phyloP scores from a whole-genome alignment of 352 stramenopile genomes.

The Globisporangium rhizosaccharum region DNA sequence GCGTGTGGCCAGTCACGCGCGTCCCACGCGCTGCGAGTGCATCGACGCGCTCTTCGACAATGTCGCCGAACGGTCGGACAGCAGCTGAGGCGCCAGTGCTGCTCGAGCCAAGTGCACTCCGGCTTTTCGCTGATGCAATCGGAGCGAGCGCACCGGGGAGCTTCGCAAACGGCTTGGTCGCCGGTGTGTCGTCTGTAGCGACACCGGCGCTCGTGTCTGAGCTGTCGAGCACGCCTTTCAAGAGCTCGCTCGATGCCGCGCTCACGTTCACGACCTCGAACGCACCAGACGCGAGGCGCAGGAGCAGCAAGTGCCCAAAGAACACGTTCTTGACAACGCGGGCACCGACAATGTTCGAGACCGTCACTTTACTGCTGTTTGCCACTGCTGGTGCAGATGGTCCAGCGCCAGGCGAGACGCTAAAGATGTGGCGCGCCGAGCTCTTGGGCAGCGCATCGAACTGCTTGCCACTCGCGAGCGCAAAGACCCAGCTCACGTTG shows the following conservation, averaged over 20 bases:
- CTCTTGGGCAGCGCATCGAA: slow-evolving; percentile 58
- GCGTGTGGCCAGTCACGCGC: slow-evolving; percentile 58
- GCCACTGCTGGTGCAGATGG: not conserved
- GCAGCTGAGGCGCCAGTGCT: slow-evolving; percentile 14
- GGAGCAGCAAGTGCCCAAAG: slow-evolving; percentile 66
- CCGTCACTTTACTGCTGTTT: not conserved
- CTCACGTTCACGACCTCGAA: slow-evolving; percentile 83
- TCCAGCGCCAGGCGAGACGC: slow-evolving; percentile 40
- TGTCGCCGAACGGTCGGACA: slow-evolving; percentile 47
- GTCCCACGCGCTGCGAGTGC: slow-evolving; percentile 44
- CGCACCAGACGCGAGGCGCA: slow-evolving; percentile 60
- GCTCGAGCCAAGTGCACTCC: slow-evolving; percentile 6
- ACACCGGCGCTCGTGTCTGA: slow-evolving; percentile 12
- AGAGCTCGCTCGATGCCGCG: slow-evolving; percentile 58
- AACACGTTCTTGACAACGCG: slow-evolving; percentile 72
- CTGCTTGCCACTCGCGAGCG: slow-evolving; percentile 48
- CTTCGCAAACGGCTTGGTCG: slow-evolving; percentile 24
- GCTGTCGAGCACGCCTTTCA: slow-evolving; percentile 51
- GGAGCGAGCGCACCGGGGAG: slow-evolving; percentile 51
- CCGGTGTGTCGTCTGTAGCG: slow-evolving; percentile 4
- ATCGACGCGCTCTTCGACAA: slow-evolving; percentile 62
- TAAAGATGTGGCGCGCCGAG: slow-evolving; percentile 73
- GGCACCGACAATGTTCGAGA: slow-evolving; percentile 56
- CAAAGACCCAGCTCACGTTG: slow-evolving; percentile 69
- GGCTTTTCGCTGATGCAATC: slow-evolving; percentile 30